Base-by-base conservation (phyloP, 164 flowering plant genomes). In the Magnolia officinalis region DNA sequence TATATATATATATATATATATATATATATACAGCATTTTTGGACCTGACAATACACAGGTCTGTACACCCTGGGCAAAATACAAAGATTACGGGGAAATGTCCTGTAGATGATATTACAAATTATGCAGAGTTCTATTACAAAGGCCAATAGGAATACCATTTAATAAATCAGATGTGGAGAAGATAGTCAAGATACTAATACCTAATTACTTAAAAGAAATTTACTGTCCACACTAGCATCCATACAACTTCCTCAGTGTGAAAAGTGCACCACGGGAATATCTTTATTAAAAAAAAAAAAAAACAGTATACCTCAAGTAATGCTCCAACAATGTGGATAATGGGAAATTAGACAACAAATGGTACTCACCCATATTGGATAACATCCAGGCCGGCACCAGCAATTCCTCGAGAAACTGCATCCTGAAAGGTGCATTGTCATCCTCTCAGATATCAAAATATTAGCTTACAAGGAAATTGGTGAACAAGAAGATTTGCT, bases 371-470 rank as follows among this genome's bases (percentile, higher is more conserved):
- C 99, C 99, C 98, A 79, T 89, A 96, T 63, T 89, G 99, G 72
- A 94, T 78, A 55, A 94, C 95, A 73, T 94, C 95, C 63, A 90
- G 78, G 45, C 94, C 96, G 7, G 92, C 93, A 76, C 89, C 80
- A 70, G 86, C 84, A 68, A 96, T 78, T 78, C 99, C 99, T 67
- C 89, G 87, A 65, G 98, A 94, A 70, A 89, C 94, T 50, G 99
- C 97, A 89, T 91, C 96, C 99, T 96, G 95, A 51, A 84, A 83
- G 50, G 69, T 58, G 26, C 66, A 73, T 61, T 61, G 68, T 67
- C 70, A 20, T 50, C 31, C 45, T 5, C 45, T 37, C 45, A 37
- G 45, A 37, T 37, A 37, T 37, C 45, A 37, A 37, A 37, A 37
- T 37, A 37, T 37, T 37, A 37, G 45, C 45, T 37, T 37, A 37